Evolutionary conservation across 2,329 filamentous ascomycete genomes (phyloP), one percentile per base, ranked within the genome.

Genomic region (Onygena corvina): DNA sequence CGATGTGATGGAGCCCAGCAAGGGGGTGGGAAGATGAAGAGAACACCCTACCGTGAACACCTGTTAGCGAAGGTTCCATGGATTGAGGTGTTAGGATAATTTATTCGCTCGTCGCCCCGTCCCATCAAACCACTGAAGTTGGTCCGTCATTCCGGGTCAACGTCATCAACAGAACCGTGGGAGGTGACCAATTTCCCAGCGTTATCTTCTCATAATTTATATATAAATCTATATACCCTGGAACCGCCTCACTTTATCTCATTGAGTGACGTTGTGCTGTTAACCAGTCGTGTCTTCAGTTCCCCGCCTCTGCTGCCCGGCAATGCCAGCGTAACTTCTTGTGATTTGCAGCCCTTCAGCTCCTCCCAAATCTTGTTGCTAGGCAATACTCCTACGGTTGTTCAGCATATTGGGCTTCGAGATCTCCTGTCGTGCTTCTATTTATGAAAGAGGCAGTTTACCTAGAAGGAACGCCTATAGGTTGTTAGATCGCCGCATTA

Each of bases 231-330:
- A 31, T 23, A 40, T 40, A 40, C 35, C 38, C 38, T 42, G 12
- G 20, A 23, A 40, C 16, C 20, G 38, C 38, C 27, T 42, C 6
- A 42, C 11, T 21, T 36, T 16, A 20, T 38, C 16, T 42, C 11
- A n/a, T 25, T 42, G 21, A 11, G 38, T 42, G 38, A 42, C 38
- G 38, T 42, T 42, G 38, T n/a, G 36, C 7, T 40, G 18, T 21
- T 42, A n/a, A 23, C 38, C 21, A n/a, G 38, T 7, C 12, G 21
- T 42, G 9, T 27, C 38, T 42, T 20, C n/a, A 3, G 21, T n/a
- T 42, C 27, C 21, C 38, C 21, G 20, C 38, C 21, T 14, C 12
- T n/a, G n/a, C n/a, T n/a, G n/a, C n/a, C 38, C 25, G 11, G n/a
- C n/a, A 23, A 23, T 6, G 12, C 36, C 36, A 20, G 14, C 35